Evolutionary conservation across 1,139 yeast genomes (phyloP).

Genomic region (Lodderomyces theae): DNA sequence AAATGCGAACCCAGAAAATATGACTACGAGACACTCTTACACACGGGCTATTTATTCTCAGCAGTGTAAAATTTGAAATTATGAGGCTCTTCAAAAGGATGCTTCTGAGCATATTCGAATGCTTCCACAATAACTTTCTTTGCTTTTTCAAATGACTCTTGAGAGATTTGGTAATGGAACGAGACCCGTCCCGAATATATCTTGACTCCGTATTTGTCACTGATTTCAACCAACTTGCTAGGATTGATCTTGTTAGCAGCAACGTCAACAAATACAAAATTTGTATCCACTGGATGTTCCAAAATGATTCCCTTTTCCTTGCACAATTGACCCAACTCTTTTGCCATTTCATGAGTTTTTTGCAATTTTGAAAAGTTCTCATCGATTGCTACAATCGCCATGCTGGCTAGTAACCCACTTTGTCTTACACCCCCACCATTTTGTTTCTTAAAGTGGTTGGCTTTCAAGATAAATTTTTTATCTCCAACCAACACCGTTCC

Average conservation of each 20-base stretch:
- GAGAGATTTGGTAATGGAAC: slow-evolving; percentile 39
- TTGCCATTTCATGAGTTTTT: slow-evolving; percentile 55
- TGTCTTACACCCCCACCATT: slow-evolving; percentile 50
- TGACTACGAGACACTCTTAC: no score
- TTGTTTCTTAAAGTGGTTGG: slow-evolving; percentile 48
- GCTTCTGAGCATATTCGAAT: slow-evolving; percentile 27
- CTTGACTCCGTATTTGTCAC: slow-evolving; percentile 27
- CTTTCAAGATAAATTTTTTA: slow-evolving; percentile 33
- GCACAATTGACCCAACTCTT: slow-evolving; percentile 48
- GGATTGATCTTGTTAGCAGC: slow-evolving; percentile 32
- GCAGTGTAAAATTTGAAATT: slow-evolving; percentile 12
- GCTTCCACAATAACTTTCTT: slow-evolving; percentile 30
- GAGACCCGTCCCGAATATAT: slow-evolving; percentile 33
- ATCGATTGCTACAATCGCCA: slow-evolving; percentile 43
- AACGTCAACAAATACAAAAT: slow-evolving; percentile 43
- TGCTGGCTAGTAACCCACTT: slow-evolving; percentile 40
- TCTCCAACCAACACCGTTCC: slow-evolving; percentile 43
- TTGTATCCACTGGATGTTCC: slow-evolving; percentile 41
- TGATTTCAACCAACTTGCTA: slow-evolving; percentile 23
- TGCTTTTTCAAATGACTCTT: slow-evolving; percentile 29
- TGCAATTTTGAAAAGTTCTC: slow-evolving; percentile 37
- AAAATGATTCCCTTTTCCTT: slow-evolving; percentile 27
- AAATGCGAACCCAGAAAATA: neutral
- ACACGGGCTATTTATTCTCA: slow-evolving; percentile 8
- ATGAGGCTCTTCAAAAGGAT: slow-evolving; percentile 22